Evolutionary conservation across 2,329 filamentous ascomycete genomes (phyloP).

Genomic region (Cladosporium austrohemisphaericum): DNA sequence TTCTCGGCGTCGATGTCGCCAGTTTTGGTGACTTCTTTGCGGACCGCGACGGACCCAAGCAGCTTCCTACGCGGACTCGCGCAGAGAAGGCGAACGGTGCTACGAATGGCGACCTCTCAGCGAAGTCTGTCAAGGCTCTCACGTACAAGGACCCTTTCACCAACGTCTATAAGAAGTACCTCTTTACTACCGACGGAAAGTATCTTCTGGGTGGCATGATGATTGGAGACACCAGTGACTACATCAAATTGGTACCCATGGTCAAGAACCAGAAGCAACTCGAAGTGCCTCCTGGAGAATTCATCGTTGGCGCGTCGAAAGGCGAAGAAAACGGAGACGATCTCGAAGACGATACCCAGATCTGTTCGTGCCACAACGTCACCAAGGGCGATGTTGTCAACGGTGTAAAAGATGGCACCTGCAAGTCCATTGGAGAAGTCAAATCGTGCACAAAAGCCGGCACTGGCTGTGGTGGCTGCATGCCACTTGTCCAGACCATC

Average conservation of each 20-base stretch:
- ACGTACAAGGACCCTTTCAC: constrained; percentile 87
- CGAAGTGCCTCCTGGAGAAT: constrained; percentile 72
- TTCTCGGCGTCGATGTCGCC: constrained; percentile 85
- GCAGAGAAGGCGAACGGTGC: constrained; percentile 43
- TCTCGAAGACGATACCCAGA: constrained; percentile 78
- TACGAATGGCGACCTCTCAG: constrained; percentile 54
- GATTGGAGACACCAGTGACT: constrained; percentile 89
- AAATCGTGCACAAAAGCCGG: constrained; percentile 91
- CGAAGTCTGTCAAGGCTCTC: constrained; percentile 67
- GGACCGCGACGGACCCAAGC: constrained; percentile 74
- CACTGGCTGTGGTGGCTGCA: constrained; percentile 84
- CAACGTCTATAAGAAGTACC: constrained; percentile 88
- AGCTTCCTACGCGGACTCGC: constrained; percentile 59
- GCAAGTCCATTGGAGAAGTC: constrained; percentile 76
- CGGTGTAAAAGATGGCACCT: constrained; percentile 70
- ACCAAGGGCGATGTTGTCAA: constrained; percentile 75
- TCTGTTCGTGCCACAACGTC: constrained; percentile 92
- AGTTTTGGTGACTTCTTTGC: constrained; percentile 94
- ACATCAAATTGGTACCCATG: constrained; percentile 82
- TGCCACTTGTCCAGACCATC: constrained; percentile 83
- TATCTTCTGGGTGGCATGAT: constrained; percentile 94
- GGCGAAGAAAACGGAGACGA: constrained; percentile 74
- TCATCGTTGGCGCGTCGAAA: constrained; percentile 75
- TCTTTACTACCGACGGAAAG: constrained; percentile 86
- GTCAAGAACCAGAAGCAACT: constrained; percentile 79